phyloP scores from a whole-genome alignment of 2,329 filamentous ascomycete genomes.

The Aspergillus fructus region DNA sequence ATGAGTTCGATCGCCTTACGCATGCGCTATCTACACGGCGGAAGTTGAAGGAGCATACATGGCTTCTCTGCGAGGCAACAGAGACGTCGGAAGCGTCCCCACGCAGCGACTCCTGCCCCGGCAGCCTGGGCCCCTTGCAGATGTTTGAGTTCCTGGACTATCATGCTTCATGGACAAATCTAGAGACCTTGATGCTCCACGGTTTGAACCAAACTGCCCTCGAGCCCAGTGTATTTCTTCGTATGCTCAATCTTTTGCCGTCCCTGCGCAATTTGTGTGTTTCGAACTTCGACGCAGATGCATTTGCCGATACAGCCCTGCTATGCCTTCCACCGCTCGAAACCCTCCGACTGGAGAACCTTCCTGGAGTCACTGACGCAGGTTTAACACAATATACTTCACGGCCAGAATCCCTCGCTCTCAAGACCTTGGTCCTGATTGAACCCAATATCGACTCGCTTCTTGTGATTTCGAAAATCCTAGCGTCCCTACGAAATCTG shows the following conservation, averaged over 20 bases:
- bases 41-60: conserved; percentile 55
- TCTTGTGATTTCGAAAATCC: conserved; percentile 52
- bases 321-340: conserved; percentile 52
- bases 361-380: conserved; percentile 56
- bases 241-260: conserved; percentile 54
- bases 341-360: conserved; percentile 56
- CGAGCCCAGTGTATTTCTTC: conserved; percentile 56
- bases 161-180: conserved; percentile 51
- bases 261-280: conserved; percentile 54
- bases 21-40: conserved; percentile 56
- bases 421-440: conserved; percentile 52
- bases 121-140: conserved; percentile 51
- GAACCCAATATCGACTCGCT: conserved; percentile 55
- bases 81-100: conserved; percentile 41
- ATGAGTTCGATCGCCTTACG: conserved; percentile 55
- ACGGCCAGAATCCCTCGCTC: conserved; percentile 44
- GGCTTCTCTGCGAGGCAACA: conserved; percentile 52
- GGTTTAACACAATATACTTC: conserved; percentile 54
- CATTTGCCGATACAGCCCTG: conserved; percentile 57
- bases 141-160: conserved; percentile 54
- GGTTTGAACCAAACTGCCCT: conserved; percentile 46
- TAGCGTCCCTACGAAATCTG: conserved; percentile 48
- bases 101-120: conserved; percentile 35
- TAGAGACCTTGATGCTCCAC: conserved; percentile 56
- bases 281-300: conserved; percentile 52